phyloP scores from a whole-genome alignment of 345 rosid species.

The Pugionium cornutum region DNA sequence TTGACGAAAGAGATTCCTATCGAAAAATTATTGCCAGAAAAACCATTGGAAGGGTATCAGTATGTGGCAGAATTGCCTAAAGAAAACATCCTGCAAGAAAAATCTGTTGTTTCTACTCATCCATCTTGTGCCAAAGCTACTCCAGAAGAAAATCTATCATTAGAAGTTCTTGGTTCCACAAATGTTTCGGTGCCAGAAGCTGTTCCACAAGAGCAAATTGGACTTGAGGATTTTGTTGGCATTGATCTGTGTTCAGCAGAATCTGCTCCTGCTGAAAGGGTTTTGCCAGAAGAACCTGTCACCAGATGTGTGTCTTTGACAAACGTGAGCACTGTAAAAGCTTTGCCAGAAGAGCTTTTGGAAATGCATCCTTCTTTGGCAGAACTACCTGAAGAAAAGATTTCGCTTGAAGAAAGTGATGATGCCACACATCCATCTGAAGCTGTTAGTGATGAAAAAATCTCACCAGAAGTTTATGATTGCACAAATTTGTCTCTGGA shows the following conservation, averaged over 20 bases:
- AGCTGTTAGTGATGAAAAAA: conserved; percentile 11
- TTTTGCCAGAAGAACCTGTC: conserved; percentile 26
- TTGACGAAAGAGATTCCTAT: conserved; percentile 10
- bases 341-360: conserved; percentile 16
- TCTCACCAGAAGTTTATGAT: neutral
- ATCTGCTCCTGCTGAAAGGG: conserved; percentile 16
- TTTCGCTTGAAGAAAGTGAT: conserved; percentile 16
- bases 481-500: neutral
- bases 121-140: conserved; percentile 21
- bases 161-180: conserved; percentile 22
- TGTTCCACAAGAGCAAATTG: conserved; percentile 20
- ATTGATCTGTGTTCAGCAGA: neutral
- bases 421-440: conserved; percentile 22
- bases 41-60: conserved; percentile 14
- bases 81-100: conserved; percentile 24
- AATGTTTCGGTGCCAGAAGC: conserved; percentile 14
- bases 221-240: conserved; percentile 14
- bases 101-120: conserved; percentile 9
- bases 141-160: conserved; percentile 25
- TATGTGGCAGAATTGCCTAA: conserved; percentile 24
- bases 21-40: conserved; percentile 13
- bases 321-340: conserved; percentile 6
- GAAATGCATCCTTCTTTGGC: conserved; percentile 11
- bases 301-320: conserved; percentile 21
- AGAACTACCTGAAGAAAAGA: conserved; percentile 9